These are phyloP conservation scores for Vicia faba DNA, from an alignment of 306 rosid species.

Conservation along the genomic window DNA sequence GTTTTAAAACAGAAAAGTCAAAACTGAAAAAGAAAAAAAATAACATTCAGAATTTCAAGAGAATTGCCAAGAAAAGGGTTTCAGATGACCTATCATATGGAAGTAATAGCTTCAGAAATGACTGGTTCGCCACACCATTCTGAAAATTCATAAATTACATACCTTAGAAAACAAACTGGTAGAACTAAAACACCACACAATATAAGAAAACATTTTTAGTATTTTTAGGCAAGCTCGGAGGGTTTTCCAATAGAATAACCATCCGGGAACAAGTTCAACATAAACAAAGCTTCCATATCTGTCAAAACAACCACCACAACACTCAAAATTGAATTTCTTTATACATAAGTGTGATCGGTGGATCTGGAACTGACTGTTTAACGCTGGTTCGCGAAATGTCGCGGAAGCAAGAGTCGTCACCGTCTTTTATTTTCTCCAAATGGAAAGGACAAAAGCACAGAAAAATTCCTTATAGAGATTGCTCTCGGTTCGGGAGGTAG, in stretches of 20 bases:
- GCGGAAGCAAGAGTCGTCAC: too few species aligned
- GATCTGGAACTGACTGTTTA: too few species aligned
- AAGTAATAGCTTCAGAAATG: conserved; percentile 69
- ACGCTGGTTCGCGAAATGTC: too few species aligned
- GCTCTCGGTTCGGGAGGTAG: too few species aligned
- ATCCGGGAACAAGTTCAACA: conserved; percentile 71
- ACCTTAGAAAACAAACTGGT: too few species aligned
- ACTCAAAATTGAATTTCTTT: conserved; percentile 39
- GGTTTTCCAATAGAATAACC: conserved; percentile 92
- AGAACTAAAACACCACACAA: conserved; percentile 9
- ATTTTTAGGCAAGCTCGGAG: conserved; percentile 60
- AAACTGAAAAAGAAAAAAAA: conserved; percentile 26
- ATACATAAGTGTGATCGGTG: too few species aligned
- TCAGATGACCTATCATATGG: conserved; percentile 93
- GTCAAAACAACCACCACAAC: conserved; percentile 44
- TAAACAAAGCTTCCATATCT: conserved; percentile 83
- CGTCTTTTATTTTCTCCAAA: too few species aligned
- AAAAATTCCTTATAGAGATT: too few species aligned
- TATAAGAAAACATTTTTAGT: conserved; percentile 7
- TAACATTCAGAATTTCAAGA: conserved; percentile 31
- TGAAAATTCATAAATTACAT: too few species aligned
- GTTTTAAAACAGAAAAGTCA: conserved; percentile 25
- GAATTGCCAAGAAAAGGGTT: conserved; percentile 77
- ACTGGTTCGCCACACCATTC: conserved; percentile 59
- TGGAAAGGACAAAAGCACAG: too few species aligned